These are phyloP conservation scores for Nitzschia inconspicua DNA, from an alignment of 108 stramenopile genomes.

Conservation along the genomic window DNA sequence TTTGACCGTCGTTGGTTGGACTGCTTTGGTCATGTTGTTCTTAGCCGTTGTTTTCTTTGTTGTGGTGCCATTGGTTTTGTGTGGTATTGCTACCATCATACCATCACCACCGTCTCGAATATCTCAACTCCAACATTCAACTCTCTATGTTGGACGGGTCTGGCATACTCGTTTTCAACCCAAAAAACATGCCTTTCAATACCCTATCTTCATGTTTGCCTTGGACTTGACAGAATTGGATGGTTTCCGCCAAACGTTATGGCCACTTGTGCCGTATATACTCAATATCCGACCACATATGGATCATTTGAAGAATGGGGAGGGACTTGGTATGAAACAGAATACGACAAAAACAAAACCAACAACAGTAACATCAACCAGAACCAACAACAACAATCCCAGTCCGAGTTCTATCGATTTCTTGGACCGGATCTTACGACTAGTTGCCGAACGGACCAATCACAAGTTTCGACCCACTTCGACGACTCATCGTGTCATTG, in stretches of 20 bases:
- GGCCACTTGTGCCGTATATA: conserved; percentile 54
- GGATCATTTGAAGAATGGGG: conserved; percentile 80
- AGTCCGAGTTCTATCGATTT: conserved; percentile 21
- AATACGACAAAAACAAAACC: neutral
- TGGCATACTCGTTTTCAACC: conserved; percentile 74
- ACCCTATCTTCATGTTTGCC: conserved; percentile 82
- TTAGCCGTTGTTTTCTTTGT: too few species aligned
- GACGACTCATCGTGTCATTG: conserved; percentile 35
- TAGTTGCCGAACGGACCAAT: conserved; percentile 56
- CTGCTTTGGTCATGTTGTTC: too few species aligned
- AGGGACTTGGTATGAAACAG: conserved; percentile 29
- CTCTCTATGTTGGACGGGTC: conserved; percentile 41
- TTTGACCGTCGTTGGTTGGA: too few species aligned
- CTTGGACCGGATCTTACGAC: conserved; percentile 40
- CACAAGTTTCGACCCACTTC: conserved; percentile 37
- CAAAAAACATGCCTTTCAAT: conserved; percentile 66
- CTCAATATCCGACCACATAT: conserved; percentile 37
- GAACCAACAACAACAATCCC: neutral
- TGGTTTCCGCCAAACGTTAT: conserved; percentile 36
- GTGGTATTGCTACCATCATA: neutral
- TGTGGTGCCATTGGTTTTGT: neutral
- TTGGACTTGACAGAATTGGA: conserved; percentile 82
- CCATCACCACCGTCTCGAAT: too few species aligned
- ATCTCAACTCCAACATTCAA: conserved; percentile 16
- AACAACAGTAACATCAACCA: neutral